phyloP scores from a whole-genome alignment of 768 basidiomycete genomes.

The Lepiota subincarnata region DNA sequence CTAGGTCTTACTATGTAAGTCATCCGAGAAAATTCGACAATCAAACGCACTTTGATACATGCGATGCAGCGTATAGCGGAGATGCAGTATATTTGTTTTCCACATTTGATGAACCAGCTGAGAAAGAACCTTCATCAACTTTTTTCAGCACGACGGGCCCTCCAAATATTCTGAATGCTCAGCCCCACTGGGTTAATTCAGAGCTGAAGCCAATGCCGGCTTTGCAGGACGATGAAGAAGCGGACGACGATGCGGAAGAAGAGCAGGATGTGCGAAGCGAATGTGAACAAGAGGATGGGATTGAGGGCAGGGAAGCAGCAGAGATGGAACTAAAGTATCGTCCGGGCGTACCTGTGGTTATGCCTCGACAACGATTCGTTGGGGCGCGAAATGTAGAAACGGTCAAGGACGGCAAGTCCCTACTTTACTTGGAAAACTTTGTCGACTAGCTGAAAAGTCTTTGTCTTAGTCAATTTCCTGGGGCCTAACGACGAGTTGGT shows the following conservation, averaged over 20 bases:
- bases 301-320: constrained; percentile 26
- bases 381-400: constrained; percentile 81
- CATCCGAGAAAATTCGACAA: not conserved
- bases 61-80: constrained; percentile 59
- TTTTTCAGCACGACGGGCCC: constrained; percentile 15
- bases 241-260: constrained; percentile 18
- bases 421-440: not conserved
- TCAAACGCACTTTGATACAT: constrained; percentile 6
- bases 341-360: constrained; percentile 46
- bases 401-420: constrained; percentile 74
- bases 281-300: constrained; percentile 28
- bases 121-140: constrained; percentile 17
- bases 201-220: constrained; percentile 9
- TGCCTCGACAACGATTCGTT: constrained; percentile 58
- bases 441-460: not conserved
- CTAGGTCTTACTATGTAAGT: constrained; percentile 65
- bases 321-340: constrained; percentile 17
- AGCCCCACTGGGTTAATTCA: too few relatives aligned
- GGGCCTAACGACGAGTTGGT: constrained; percentile 77
- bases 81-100: constrained; percentile 76
- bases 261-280: constrained; percentile 23
- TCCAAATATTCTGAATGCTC: too few relatives aligned
- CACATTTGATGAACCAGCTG: constrained; percentile 55
- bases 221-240: constrained; percentile 26
- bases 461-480: constrained; percentile 69